Evolutionary conservation across 805 yeast genomes (phyloP).

Genomic region (Candida oleophila): DNA sequence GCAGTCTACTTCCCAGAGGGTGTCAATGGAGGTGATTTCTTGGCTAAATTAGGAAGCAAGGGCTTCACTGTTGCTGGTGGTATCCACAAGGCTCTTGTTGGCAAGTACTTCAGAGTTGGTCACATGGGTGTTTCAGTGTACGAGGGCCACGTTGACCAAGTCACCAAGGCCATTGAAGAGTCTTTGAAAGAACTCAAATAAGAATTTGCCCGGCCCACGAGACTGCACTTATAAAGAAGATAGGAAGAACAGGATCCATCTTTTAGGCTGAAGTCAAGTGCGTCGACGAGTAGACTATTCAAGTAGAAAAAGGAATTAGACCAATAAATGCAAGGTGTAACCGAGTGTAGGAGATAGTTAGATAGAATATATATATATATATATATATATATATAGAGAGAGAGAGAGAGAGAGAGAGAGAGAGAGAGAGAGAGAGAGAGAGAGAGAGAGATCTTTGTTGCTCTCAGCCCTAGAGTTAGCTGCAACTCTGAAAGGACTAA

Average conservation of each 20-base stretch:
- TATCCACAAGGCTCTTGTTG: slow-evolving; percentile 74
- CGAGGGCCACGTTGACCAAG: slow-evolving; percentile 39
- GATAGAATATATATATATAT: too few relatives aligned
- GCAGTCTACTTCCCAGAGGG: slow-evolving; percentile 82
- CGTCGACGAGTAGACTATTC: too few relatives aligned
- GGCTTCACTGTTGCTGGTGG: slow-evolving; percentile 89
- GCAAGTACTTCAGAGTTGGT: slow-evolving; percentile 88
- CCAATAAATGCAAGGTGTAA: too few relatives aligned
- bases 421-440: too few relatives aligned
- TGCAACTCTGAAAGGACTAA: too few relatives aligned
- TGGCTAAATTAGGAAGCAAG: slow-evolving; percentile 54
- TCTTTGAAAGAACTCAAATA: slow-evolving; percentile 20
- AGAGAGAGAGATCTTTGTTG: too few relatives aligned
- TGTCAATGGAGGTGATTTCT: slow-evolving; percentile 64
- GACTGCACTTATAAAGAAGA: neutral
- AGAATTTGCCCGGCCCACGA: slow-evolving; percentile 1
- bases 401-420: too few relatives aligned
- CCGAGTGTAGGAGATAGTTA: too few relatives aligned
- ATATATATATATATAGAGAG: too few relatives aligned
- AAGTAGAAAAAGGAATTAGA: too few relatives aligned
- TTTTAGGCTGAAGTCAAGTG: neutral
- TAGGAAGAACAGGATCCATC: neutral
- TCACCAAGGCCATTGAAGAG: slow-evolving; percentile 34
- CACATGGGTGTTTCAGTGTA: slow-evolving; percentile 87
- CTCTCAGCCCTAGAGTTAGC: too few relatives aligned